Evolutionary conservation across 2,329 filamentous ascomycete genomes (phyloP).

Genomic region (Cladosporium sp.): DNA sequence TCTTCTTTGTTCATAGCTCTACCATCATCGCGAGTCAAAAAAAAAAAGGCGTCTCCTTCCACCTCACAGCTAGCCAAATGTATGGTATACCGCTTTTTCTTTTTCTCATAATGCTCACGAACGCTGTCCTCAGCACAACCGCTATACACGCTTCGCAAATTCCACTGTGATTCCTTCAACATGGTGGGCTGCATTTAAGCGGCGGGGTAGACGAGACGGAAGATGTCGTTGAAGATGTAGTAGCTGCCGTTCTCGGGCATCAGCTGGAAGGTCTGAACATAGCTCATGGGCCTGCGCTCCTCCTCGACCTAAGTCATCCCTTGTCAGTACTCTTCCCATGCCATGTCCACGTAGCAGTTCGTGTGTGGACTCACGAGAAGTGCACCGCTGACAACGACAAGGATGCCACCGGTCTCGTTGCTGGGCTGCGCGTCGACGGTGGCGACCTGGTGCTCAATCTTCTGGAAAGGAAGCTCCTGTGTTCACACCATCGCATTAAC

Average conservation of each 20-base stretch:
- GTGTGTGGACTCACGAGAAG: conserved; percentile 62
- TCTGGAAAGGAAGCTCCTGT: conserved; percentile 72
- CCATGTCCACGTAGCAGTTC: background rate
- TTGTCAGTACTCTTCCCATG: background rate
- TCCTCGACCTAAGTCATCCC: conserved; percentile 66
- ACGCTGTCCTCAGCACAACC: background rate
- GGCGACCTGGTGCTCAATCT: conserved; percentile 71
- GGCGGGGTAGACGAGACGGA: conserved; percentile 73
- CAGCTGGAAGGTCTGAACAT: conserved; percentile 85
- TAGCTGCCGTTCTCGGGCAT: conserved; percentile 67
- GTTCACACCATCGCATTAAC: background rate
- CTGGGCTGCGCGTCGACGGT: conserved; percentile 83
- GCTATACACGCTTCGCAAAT: background rate
- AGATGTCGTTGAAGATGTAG: conserved; percentile 92
- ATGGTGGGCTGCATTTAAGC: background rate
- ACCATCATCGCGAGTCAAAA: background rate
- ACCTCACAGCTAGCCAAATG: background rate
- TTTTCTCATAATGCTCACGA: background rate
- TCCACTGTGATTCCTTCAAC: background rate
- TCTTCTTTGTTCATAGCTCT: conserved; percentile 9
- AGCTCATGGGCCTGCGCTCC: conserved; percentile 82
- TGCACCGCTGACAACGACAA: conserved; percentile 84
- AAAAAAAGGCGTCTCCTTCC: background rate
- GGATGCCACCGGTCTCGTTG: conserved; percentile 61
- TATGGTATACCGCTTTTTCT: conserved; percentile 1